Conservation (phyloP, 176 grass and related monocot genomes). For the Aechmea fasciata region DNA sequence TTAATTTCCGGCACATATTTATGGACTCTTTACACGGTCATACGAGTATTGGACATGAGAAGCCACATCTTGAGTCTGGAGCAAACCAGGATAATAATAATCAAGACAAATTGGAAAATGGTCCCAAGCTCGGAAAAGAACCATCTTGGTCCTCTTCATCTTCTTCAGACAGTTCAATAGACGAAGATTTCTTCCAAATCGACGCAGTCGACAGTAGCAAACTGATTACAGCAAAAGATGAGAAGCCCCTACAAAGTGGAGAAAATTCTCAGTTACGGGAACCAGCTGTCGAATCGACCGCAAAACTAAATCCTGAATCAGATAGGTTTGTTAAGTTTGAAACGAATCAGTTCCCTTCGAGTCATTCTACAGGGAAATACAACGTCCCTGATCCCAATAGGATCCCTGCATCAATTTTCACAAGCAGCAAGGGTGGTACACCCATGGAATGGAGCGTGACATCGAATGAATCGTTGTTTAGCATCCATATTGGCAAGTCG, state of each 20-base stretch:
- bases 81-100: not conserved
- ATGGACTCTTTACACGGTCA: not conserved
- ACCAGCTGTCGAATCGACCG: not conserved
- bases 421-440: constrained; percentile 24
- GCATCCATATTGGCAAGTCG: constrained; percentile 40
- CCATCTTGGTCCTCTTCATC: constrained; percentile 21
- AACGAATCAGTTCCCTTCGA: constrained; percentile 11
- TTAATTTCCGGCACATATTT: not conserved
- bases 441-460: constrained; percentile 57
- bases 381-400: constrained; percentile 39
- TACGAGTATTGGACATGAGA: not conserved
- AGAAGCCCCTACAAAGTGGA: constrained; percentile 1
- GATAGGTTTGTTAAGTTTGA: constrained; percentile 1
- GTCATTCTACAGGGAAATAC: constrained; percentile 20
- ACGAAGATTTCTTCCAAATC: constrained; percentile 19
- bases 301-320: constrained; percentile 1
- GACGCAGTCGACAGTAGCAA: constrained; percentile 17
- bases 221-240: not conserved
- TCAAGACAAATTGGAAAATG: constrained; percentile 6
- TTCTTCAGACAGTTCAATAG: not conserved
- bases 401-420: constrained; percentile 59
- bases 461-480: constrained; percentile 74
- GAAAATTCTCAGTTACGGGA: not conserved
- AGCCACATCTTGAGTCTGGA: not conserved
- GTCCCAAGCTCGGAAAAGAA: not conserved